These are phyloP conservation scores for Anthracocystis panici-leucophaei DNA, from an alignment of 1,284 basidiomycete species.

Conservation along the genomic window DNA sequence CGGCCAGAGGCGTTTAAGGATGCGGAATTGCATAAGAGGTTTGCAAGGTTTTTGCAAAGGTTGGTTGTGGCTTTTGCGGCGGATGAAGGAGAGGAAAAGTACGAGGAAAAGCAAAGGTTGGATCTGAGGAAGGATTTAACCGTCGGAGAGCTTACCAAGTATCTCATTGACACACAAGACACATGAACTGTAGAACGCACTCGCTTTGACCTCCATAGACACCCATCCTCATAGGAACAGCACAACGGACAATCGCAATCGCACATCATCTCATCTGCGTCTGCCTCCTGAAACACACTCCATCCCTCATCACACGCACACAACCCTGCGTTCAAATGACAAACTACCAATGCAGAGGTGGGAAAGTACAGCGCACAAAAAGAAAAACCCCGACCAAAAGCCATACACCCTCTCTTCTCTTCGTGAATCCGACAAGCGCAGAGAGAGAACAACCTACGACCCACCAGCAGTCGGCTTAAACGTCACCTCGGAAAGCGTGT, in stretches of 20 bases:
- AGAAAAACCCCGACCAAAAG: background rate
- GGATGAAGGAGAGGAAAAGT: background rate
- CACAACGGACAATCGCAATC: slow-evolving; percentile 3
- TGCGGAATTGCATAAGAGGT: background rate
- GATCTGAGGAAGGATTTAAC: background rate
- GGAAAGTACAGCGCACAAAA: slow-evolving; percentile 4
- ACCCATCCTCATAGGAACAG: background rate
- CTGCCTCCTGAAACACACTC: background rate
- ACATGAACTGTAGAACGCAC: too few species aligned
- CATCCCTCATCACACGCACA: too few species aligned
- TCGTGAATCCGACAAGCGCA: background rate
- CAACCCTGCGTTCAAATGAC: background rate
- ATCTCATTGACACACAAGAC: background rate
- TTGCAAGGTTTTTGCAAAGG: slow-evolving; percentile 6
- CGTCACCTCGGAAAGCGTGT: slow-evolving; percentile 60
- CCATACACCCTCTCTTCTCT: background rate
- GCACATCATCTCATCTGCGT: background rate
- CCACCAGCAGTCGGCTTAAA: slow-evolving; percentile 46
- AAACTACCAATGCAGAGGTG: slow-evolving; percentile 1
- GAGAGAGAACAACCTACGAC: background rate
- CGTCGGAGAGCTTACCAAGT: background rate
- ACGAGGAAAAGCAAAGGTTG: background rate
- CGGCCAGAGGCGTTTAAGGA: slow-evolving; percentile 15
- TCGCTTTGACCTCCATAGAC: too few species aligned
- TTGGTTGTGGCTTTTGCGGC: slow-evolving; percentile 3